These are phyloP conservation scores for Auricularia sp. DNA, from an alignment of 768 basidiomycete species.

Conservation along the genomic window DNA sequence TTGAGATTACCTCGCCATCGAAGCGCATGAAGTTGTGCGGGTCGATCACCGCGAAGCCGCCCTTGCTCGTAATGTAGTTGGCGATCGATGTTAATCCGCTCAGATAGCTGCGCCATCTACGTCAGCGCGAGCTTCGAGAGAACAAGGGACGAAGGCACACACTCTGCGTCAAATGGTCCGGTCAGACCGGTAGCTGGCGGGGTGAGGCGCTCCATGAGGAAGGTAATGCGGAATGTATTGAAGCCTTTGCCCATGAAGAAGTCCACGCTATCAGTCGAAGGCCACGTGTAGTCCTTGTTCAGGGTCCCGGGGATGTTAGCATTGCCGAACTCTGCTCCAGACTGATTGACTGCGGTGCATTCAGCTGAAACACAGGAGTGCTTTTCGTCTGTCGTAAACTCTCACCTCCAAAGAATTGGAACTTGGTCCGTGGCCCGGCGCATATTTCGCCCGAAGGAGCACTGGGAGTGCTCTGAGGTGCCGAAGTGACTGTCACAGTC, in stretches of 20 bases:
- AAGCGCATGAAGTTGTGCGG: slow-evolving; percentile 56
- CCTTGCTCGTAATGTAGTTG: slow-evolving; percentile 51
- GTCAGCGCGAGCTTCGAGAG: background rate
- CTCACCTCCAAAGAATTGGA: no score
- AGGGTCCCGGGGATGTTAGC: slow-evolving; percentile 35
- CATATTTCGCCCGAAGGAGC: no score
- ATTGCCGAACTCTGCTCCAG: slow-evolving; percentile 54
- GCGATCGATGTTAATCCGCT: slow-evolving; percentile 40
- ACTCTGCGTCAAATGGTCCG: slow-evolving; percentile 38
- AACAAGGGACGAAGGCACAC: no score
- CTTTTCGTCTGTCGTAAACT: no score
- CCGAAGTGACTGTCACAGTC: no score
- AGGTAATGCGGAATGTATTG: slow-evolving; percentile 54
- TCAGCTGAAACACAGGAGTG: no score
- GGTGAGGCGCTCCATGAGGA: slow-evolving; percentile 46
- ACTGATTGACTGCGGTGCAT: slow-evolving; percentile 34
- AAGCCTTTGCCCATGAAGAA: slow-evolving; percentile 48
- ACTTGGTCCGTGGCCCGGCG: no score
- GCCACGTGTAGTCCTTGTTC: slow-evolving; percentile 40
- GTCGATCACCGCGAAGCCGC: slow-evolving; percentile 47
- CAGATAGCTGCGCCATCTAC: slow-evolving; percentile 36
- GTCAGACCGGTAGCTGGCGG: slow-evolving; percentile 44
- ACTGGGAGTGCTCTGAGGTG: no score
- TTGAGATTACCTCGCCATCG: slow-evolving; percentile 26
- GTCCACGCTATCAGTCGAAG: slow-evolving; percentile 25